These are phyloP conservation scores for Scedosporium dehoogii DNA, from an alignment of 2,329 filamentous ascomycete genomes.

Conservation along the genomic window DNA sequence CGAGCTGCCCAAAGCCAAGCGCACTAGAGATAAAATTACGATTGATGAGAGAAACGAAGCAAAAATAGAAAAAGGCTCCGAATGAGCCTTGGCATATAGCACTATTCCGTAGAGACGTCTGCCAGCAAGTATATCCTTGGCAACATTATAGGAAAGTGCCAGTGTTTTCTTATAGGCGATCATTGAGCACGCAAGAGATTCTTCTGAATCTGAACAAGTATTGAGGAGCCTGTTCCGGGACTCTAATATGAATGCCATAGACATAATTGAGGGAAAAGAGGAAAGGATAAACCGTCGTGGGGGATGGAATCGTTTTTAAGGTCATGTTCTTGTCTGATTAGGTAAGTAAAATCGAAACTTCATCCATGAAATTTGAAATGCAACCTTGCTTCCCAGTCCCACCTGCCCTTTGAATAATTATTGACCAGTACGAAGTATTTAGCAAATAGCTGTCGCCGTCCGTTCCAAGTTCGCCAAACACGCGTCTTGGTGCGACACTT, in stretches of 20 bases:
- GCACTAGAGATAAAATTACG: conserved; percentile 46
- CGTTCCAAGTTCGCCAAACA: too few species aligned
- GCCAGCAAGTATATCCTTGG: conserved; percentile 37
- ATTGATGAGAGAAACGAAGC: neutral
- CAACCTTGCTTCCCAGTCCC: too few species aligned
- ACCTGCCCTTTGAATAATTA: too few species aligned
- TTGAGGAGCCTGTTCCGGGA: conserved; percentile 89
- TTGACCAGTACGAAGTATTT: too few species aligned
- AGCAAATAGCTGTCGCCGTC: too few species aligned
- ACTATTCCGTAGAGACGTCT: conserved; percentile 21
- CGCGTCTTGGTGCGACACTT: too few species aligned
- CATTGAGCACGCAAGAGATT: conserved; percentile 94
- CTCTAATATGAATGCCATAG: conserved; percentile 95
- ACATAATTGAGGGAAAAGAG: conserved; percentile 58
- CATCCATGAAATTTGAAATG: too few species aligned
- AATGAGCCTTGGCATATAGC: conserved; percentile 7
- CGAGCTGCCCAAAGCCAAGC: conserved; percentile 76
- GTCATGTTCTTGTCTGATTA: neutral
- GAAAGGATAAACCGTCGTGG: conserved; percentile 18
- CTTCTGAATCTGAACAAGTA: conserved; percentile 83
- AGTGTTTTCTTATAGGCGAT: conserved; percentile 72
- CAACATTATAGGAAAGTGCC: conserved; percentile 60
- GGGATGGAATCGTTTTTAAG: neutral
- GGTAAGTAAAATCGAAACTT: too few species aligned
- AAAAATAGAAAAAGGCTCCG: neutral